phyloP scores from a whole-genome alignment of 1,284 basidiomycete genomes.

The Marasmius sp. region DNA sequence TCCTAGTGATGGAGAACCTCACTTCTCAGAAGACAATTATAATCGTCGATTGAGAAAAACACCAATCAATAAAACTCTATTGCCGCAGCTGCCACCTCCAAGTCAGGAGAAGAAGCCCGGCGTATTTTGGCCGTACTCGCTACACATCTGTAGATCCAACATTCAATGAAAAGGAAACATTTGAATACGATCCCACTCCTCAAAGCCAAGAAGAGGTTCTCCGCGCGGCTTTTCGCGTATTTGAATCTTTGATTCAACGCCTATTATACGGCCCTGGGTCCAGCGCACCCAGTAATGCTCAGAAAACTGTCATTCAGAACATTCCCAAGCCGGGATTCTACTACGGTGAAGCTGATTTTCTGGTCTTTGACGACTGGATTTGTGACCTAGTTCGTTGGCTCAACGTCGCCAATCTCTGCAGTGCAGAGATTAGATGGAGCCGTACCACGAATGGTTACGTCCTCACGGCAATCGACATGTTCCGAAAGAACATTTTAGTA shows the following conservation, averaged over 20 bases:
- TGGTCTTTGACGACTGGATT: background rate
- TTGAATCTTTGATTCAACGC: background rate
- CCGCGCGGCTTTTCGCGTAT: background rate
- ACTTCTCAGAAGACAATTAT: background rate
- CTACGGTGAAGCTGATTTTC: background rate
- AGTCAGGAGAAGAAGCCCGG: background rate
- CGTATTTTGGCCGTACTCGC: background rate
- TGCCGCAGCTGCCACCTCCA: background rate
- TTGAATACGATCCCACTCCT: background rate
- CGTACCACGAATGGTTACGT: background rate
- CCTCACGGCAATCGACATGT: background rate
- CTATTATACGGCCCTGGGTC: background rate
- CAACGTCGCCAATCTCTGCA: background rate
- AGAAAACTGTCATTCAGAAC: background rate
- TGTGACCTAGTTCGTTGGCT: background rate
- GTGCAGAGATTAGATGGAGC: background rate
- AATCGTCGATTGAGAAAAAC: background rate
- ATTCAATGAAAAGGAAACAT: background rate
- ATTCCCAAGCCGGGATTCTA: background rate
- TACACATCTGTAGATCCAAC: background rate
- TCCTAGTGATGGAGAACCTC: background rate
- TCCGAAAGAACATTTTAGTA: too few relatives aligned
- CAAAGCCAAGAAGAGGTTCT: background rate
- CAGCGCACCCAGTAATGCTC: background rate
- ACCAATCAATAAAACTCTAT: background rate